Base-by-base conservation (phyloP, 2,329 filamentous ascomycete genomes). In the Fusarium nurragi region DNA sequence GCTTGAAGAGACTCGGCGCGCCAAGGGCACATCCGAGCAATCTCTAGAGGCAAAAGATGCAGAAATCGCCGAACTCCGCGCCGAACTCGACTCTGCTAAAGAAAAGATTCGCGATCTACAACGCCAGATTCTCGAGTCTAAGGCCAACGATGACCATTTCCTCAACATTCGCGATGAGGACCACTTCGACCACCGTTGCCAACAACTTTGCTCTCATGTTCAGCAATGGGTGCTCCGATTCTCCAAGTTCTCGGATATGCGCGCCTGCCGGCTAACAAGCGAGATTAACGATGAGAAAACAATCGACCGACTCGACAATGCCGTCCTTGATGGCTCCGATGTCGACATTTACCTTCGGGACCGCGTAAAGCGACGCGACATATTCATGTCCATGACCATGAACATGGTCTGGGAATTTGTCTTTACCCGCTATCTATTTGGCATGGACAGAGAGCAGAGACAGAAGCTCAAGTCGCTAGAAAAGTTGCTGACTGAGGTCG, bases 351-450 rank as follows among this genome's bases (percentile, higher is more conserved):
- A 97, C 73, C 88, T 99, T 45, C 86, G 86, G 67, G 94, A 99
- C 76, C 91, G 96, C 36, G 90, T 97, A 52, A 89, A 87, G 73
- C 90, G 95, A 61, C 89, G 94, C 60, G 94, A 98, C 76, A 89
- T 98, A 57, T 97, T 99, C 84, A 97, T 98, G 93, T 95, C 93
- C 34, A 93, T 99, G 77, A 92, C 94, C 54, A 98, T 98, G 94
- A 95, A 91, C 62, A 97, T 99, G 93, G 89, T 99, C 48, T 99
- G 94, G 94, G 95, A 99, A 78, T 97, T 96, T 74, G 90, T 99
- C 75, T 99, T 99, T 76, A 97, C 94, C 10, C 89, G 95, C 65
- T 99, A 99, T 77, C 88, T 99, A 23, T 99, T 99, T 76, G 95
- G 95, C 71, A 97, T 99, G 93, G 95, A 99, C 76, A 88, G 94